These are phyloP conservation scores for Hortaea werneckii DNA, from an alignment of 2,329 filamentous ascomycete species.

Conservation along the genomic window DNA sequence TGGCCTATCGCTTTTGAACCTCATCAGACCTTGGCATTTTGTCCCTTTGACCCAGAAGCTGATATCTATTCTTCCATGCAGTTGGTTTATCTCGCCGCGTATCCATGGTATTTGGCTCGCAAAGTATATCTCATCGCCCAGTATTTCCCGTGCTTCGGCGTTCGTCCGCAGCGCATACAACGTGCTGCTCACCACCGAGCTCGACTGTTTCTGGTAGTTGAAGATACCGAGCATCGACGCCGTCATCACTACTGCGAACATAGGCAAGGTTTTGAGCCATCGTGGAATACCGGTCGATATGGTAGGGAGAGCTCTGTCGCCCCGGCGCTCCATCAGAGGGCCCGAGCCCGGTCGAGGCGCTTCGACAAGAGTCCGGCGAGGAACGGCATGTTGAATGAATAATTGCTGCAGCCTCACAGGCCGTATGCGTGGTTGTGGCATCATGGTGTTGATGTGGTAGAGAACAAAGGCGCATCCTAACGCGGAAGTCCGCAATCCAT, in stretches of 20 bases:
- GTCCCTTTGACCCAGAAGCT: constrained; percentile 77
- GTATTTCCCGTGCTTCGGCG: constrained; percentile 57
- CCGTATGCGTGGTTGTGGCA: constrained; percentile 10
- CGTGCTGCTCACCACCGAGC: constrained; percentile 65
- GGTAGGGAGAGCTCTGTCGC: constrained; percentile 43
- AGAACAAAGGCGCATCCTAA: neutral
- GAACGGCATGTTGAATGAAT: constrained; percentile 5
- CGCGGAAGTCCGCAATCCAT: neutral
- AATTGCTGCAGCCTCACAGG: constrained; percentile 2
- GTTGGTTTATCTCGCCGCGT: constrained; percentile 69
- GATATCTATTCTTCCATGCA: constrained; percentile 85
- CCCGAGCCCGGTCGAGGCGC: constrained; percentile 41
- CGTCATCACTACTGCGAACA: constrained; percentile 66
- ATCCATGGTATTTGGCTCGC: constrained; percentile 40
- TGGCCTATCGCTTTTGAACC: constrained; percentile 66
- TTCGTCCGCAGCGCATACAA: constrained; percentile 87
- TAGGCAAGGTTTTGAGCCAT: constrained; percentile 56
- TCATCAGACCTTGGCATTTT: constrained; percentile 59
- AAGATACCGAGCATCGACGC: constrained; percentile 77
- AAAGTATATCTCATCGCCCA: constrained; percentile 61
- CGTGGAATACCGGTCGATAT: constrained; percentile 22
- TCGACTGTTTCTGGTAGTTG: constrained; percentile 97
- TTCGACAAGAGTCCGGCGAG: constrained; percentile 36
- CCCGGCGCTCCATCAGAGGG: constrained; percentile 42
- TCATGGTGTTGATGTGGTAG: constrained; percentile 11